Percentiles rank a stretch among this genome's conserved stretches.
Evolutionary conservation across 805 yeast species (phyloP).

Genomic region (Barnettozyma wickerhamii): DNA sequence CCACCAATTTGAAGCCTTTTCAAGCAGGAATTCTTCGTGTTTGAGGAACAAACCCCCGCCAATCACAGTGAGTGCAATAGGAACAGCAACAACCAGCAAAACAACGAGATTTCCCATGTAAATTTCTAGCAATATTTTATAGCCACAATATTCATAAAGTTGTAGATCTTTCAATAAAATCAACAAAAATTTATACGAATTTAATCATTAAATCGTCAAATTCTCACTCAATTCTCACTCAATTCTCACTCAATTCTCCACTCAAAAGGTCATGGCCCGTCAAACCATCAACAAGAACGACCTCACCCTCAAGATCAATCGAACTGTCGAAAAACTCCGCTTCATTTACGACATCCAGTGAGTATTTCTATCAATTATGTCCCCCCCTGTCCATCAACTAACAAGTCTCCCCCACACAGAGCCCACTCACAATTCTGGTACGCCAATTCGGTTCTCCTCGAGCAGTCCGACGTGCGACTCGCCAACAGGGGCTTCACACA

Average conservation of each 20-base stretch:
- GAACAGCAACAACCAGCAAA: background rate
- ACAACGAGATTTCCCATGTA: background rate
- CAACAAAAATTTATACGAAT: no score
- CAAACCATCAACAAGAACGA: background rate
- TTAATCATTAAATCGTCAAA: no score
- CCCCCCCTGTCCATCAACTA: no score
- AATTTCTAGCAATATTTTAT: no score
- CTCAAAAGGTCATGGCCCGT: background rate
- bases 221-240: no score
- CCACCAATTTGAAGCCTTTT: background rate
- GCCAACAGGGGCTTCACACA: slow-evolving; percentile 20
- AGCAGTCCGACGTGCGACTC: slow-evolving; percentile 20
- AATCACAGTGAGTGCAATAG: background rate
- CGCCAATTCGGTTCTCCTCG: slow-evolving; percentile 14
- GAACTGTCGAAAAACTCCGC: slow-evolving; percentile 4
- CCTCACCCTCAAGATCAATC: background rate
- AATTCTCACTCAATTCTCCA: no score
- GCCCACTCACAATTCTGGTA: slow-evolving; percentile 20
- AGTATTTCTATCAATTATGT: background rate
- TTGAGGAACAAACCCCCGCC: background rate
- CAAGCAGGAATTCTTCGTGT: background rate
- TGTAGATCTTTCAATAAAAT: no score
- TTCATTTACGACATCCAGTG: slow-evolving; percentile 5
- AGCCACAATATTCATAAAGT: no score
- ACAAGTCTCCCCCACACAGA: no score